phyloP scores from a whole-genome alignment of 2,329 filamentous ascomycete species.

The Exophiala viscosa region DNA sequence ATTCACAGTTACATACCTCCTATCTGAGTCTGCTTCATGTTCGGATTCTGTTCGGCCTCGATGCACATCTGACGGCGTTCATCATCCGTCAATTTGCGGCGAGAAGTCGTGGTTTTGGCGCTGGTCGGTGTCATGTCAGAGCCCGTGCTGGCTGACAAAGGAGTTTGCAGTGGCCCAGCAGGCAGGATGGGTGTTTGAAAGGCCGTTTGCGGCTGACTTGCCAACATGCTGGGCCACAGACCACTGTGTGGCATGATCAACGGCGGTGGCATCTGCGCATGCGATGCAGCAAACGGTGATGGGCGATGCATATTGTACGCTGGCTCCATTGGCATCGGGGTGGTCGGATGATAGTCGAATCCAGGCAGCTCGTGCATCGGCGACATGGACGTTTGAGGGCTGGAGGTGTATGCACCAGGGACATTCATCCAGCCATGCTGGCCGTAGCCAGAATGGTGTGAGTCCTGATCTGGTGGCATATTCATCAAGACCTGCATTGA shows the following conservation, averaged over 20 bases:
- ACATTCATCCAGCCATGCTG: constrained; percentile 46
- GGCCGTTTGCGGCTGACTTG: constrained; percentile 36
- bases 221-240: constrained; percentile 76
- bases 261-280: constrained; percentile 48
- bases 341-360: constrained; percentile 61
- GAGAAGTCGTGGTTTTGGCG: constrained; percentile 52
- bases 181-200: constrained; percentile 60
- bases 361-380: constrained; percentile 66
- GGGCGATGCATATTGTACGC: constrained; percentile 55
- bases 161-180: constrained; percentile 51
- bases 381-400: constrained; percentile 50
- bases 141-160: constrained; percentile 39
- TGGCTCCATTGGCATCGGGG: constrained; percentile 58
- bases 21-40: constrained; percentile 92
- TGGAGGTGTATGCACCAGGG: constrained; percentile 38
- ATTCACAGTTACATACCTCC: constrained; percentile 57
- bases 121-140: constrained; percentile 37
- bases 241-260: constrained; percentile 62
- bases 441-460: constrained; percentile 43
- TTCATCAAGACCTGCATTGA: constrained; percentile 30
- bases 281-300: constrained; percentile 53
- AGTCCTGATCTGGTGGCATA: constrained; percentile 47
- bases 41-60: constrained; percentile 85
- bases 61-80: constrained; percentile 91
- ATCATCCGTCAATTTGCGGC: constrained; percentile 85